These are phyloP conservation scores for Clonostachys byssicola DNA, from an alignment of 2,329 filamentous ascomycete genomes.

Conservation along the genomic window DNA sequence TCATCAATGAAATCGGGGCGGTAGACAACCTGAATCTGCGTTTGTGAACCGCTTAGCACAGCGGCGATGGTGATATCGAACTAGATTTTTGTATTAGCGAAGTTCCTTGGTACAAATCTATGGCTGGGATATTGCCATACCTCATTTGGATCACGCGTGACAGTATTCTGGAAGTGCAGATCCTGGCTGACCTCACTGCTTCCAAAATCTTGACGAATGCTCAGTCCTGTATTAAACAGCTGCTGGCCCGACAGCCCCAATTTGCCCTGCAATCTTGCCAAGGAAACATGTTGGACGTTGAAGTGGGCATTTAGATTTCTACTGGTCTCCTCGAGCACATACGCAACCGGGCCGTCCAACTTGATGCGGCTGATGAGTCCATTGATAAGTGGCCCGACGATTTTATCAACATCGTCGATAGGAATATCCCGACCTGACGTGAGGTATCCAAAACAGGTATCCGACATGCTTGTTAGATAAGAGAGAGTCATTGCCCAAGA, in stretches of 20 bases:
- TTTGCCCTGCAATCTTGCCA: constrained; percentile 2
- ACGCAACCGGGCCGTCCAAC: background rate
- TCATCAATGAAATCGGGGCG: background rate
- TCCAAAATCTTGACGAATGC: background rate
- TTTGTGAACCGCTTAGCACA: background rate
- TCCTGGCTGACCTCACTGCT: background rate
- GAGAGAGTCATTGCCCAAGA: background rate
- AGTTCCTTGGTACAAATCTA: background rate
- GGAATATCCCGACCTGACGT: constrained; percentile 44
- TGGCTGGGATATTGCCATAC: background rate
- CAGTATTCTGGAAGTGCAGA: background rate
- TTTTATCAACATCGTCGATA: constrained; percentile 36
- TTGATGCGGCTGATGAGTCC: constrained; percentile 37
- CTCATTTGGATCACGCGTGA: background rate
- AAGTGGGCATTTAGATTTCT: constrained; percentile 6
- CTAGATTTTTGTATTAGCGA: background rate
- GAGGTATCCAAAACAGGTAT: constrained; percentile 47
- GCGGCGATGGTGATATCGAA: background rate
- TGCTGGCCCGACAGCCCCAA: background rate
- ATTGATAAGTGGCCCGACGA: constrained; percentile 48
- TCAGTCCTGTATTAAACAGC: constrained; percentile 5
- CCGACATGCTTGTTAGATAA: constrained; percentile 11
- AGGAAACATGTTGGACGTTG: constrained; percentile 1
- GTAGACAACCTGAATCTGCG: background rate
- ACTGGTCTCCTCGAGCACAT: constrained; percentile 10